A percentile compares a stretch with the other conserved stretches of the same genome.
These are phyloP conservation scores for Albugo candida DNA, from an alignment of 352 stramenopile species.

Conservation along the genomic window DNA sequence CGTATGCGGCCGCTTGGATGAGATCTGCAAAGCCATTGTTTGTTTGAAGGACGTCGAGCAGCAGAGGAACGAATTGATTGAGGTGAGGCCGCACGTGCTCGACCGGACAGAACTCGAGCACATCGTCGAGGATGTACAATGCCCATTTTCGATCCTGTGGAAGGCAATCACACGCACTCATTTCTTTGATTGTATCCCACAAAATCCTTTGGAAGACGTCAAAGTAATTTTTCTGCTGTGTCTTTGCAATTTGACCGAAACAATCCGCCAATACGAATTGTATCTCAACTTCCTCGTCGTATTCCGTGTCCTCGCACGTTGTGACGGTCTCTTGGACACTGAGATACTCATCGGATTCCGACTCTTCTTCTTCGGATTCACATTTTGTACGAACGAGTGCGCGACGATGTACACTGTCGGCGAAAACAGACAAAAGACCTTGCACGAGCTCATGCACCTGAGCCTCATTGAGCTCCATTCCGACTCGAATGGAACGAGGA, in stretches of 20 bases:
- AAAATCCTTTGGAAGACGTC: conserved; percentile 49
- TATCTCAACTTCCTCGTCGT: conserved; percentile 44
- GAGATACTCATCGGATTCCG: conserved; percentile 13
- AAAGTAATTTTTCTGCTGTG: conserved; percentile 43
- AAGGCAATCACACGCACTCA: conserved; percentile 42
- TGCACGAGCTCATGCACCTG: conserved; percentile 55
- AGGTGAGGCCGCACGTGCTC: conserved; percentile 20
- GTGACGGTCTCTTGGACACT: conserved; percentile 11
- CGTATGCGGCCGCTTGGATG: conserved; percentile 50
- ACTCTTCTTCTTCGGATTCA: conserved; percentile 6
- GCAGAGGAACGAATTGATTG: conserved; percentile 42
- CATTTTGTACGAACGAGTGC: conserved; percentile 24
- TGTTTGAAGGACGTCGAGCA: conserved; percentile 40
- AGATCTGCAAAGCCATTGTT: conserved; percentile 22
- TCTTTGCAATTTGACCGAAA: conserved; percentile 52
- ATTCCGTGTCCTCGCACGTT: conserved; percentile 10
- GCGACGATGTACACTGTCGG: conserved; percentile 63
- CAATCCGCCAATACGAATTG: conserved; percentile 66
- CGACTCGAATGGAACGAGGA: conserved; percentile 11
- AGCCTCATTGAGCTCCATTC: conserved; percentile 41
- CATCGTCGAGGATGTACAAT: conserved; percentile 73
- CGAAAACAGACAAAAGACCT: conserved; percentile 47
- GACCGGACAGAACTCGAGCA: conserved; percentile 51
- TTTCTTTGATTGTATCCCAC: conserved; percentile 58
- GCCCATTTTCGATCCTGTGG: conserved; percentile 63